A percentile compares a stretch with the other conserved stretches of the same genome.
Evolutionary conservation across 805 yeast genomes (phyloP).

Genomic region (Clavispora phyllophila): DNA sequence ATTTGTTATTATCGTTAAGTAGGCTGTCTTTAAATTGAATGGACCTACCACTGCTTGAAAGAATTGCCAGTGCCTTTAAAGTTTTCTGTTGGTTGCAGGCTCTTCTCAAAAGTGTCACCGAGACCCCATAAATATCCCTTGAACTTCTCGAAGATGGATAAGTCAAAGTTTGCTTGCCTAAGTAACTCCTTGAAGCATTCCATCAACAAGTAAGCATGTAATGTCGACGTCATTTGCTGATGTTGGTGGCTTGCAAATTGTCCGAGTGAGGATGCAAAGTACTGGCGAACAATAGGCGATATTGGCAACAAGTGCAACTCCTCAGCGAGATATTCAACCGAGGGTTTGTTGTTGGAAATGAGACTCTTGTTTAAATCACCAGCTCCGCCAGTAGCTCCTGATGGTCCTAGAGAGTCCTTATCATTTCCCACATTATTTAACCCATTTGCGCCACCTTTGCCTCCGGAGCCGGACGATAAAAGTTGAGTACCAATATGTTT

Average conservation of each 20-base stretch:
- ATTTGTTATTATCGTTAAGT: neutral
- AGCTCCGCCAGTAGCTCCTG: neutral
- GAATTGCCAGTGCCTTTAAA: conserved; percentile 43
- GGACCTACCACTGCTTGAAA: neutral
- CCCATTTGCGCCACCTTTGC: conserved; percentile 9
- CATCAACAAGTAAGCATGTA: conserved; percentile 61
- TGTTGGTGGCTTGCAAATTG: conserved; percentile 19
- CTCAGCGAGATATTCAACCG: conserved; percentile 63
- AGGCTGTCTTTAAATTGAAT: neutral
- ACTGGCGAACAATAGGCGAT: conserved; percentile 43
- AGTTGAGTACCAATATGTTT: conserved; percentile 47
- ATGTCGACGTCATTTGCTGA: conserved; percentile 42
- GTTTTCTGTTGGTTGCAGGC: neutral
- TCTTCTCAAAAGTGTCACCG: conserved; percentile 19
- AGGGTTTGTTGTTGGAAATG: conserved; percentile 29
- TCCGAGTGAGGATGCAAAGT: conserved; percentile 19
- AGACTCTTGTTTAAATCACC: conserved; percentile 8
- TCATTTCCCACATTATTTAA: conserved; percentile 17
- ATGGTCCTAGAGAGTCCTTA: conserved; percentile 7
- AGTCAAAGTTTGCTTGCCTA: conserved; percentile 21
- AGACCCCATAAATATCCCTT: conserved; percentile 53
- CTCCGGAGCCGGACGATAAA: conserved; percentile 17
- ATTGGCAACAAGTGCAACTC: conserved; percentile 61
- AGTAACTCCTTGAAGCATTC: conserved; percentile 59
- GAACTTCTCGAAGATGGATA: conserved; percentile 26